These are phyloP conservation scores for Sisymbrium irio DNA, from an alignment of 345 rosid genomes.

Conservation along the genomic window DNA sequence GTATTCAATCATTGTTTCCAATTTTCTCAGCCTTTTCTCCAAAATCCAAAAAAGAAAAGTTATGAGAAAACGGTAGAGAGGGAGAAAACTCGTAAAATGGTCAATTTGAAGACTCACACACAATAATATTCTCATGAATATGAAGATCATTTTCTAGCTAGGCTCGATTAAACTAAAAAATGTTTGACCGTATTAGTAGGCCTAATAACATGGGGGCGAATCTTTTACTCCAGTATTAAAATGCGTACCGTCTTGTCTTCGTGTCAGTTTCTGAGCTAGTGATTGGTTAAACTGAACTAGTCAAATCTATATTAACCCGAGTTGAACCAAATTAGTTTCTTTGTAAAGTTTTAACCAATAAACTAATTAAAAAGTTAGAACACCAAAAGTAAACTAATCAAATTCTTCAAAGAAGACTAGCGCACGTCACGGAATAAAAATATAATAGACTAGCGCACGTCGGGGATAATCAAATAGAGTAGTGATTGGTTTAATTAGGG, in stretches of 20 bases:
- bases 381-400: neutral
- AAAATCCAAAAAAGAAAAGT: too few species aligned
- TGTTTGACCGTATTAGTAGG: too few species aligned
- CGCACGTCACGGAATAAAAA: constrained; percentile 17
- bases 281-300: constrained; percentile 4
- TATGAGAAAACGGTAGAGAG: too few species aligned
- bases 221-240: neutral
- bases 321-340: neutral
- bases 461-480: neutral
- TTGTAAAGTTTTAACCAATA: neutral
- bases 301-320: neutral
- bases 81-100: too few species aligned
- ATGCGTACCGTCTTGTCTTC: too few species aligned
- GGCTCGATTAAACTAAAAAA: neutral
- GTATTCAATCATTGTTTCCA: too few species aligned
- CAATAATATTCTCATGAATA: too few species aligned
- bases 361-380: neutral
- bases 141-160: neutral
- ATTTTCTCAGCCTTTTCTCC: too few species aligned
- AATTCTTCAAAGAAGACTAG: neutral
- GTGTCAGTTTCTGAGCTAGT: neutral
- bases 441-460: constrained; percentile 3
- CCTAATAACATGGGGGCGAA: neutral
- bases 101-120: too few species aligned
- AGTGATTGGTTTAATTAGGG: neutral